Evolutionary conservation across 1,139 yeast genomes (phyloP), one percentile per base, ranked within the genome.

Genomic region (Diutina ranongensis): DNA sequence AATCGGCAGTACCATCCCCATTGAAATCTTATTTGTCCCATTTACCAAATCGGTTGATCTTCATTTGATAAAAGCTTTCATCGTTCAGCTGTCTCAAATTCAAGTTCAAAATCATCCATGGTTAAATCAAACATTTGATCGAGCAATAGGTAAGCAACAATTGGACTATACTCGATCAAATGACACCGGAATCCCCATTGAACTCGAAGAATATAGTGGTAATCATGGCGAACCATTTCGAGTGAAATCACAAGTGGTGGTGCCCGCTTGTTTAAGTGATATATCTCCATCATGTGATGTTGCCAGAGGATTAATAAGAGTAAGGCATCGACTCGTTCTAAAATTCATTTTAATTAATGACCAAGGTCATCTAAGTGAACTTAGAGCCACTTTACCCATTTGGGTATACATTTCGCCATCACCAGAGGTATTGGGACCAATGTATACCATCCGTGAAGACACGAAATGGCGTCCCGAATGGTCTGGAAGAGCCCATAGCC

Each of bases 351-450:
- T 83, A 42, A 64, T 72, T 27, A 82, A 81, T 55, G 66, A 75
- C 2, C 31, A 38, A 9, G 85, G 86, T 1, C 84, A 79, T 55
- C 67, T 74, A 5, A 78, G 84, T 49, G 89, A 83, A 59, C 61
- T 82, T 28, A 64, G 86, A 44, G 85, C 88, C 2, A 78, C 82
- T 42, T 61, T 83, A 45, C 88, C 89, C 0, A 66, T 83, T 2
- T 67, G 65, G 35, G 58, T 83, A 7, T 83, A 78, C 55, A 65
- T 79, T 8, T 76, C 80, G 45, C 76, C 83, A 2, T 68, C 67
- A 45, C 12, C 10, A 12, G 20, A 27, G 20, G 42, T 25, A 13
- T 10, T 25, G 31, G 42, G 32, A 15, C 42, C 42, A 13, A 25
- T 38, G 2, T 38, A 21, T 27, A 25, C 28, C 42, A 25, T 38